A percentile compares a stretch with the other conserved stretches of the same genome.
These are phyloP conservation scores for Naumovozyma castellii DNA, from an alignment of 805 yeast genomes.

Conservation along the genomic window DNA sequence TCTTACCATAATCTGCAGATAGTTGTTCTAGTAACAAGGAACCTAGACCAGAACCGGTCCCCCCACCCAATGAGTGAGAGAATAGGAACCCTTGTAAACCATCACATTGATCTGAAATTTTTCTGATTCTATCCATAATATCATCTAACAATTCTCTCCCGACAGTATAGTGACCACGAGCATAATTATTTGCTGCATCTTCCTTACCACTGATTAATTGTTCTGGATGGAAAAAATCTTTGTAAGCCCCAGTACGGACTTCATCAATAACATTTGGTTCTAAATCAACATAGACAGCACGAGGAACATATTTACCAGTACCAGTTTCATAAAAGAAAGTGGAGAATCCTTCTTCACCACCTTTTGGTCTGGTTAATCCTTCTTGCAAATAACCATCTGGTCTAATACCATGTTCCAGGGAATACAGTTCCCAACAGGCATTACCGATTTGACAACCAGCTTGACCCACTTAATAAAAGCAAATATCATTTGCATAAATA, in stretches of 20 bases:
- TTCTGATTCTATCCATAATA: constrained; percentile 89
- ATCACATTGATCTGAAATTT: constrained; percentile 93
- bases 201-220: constrained; percentile 95
- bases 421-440: constrained; percentile 97
- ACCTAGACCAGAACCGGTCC: constrained; percentile 98
- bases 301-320: constrained; percentile 92
- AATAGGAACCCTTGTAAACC: constrained; percentile 96
- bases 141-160: constrained; percentile 94
- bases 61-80: constrained; percentile 98
- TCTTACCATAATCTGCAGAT: constrained; percentile 87
- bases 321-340: constrained; percentile 95
- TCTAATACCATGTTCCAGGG: constrained; percentile 92
- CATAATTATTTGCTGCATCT: constrained; percentile 98
- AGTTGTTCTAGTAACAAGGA: constrained; percentile 87
- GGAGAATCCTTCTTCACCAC: constrained; percentile 94
- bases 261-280: constrained; percentile 98
- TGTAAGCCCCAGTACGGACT: constrained; percentile 89
- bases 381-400: constrained; percentile 87
- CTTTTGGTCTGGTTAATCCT: constrained; percentile 72
- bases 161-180: constrained; percentile 97
- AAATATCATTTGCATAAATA: no score
- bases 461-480: constrained; percentile 54
- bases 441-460: constrained; percentile 99
- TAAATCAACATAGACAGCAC: constrained; percentile 92
- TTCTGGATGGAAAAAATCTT: constrained; percentile 93